A percentile compares a stretch with the other conserved stretches of the same genome.
phyloP scores from a whole-genome alignment of 306 rosid genomes.

The Coriaria nepalensis region DNA sequence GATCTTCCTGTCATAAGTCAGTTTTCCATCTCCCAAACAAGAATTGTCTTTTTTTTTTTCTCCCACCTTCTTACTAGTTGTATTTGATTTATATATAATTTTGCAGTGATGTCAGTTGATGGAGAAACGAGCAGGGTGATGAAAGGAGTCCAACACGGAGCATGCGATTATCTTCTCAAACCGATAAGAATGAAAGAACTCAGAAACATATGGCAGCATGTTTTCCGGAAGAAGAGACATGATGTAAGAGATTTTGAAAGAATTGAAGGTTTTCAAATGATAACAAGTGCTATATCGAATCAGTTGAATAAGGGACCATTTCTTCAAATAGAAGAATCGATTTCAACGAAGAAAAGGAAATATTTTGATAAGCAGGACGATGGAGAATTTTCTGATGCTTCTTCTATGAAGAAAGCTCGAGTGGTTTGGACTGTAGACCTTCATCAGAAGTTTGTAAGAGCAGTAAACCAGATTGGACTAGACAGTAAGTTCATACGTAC shows the following conservation, averaged over 20 bases:
- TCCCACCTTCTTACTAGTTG: too few relatives aligned
- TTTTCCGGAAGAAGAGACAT: not conserved
- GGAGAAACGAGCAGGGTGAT: conserved; percentile 1
- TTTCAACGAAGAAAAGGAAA: not conserved
- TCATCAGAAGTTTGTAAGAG: conserved; percentile 87
- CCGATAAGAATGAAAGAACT: not conserved
- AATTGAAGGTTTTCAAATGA: not conserved
- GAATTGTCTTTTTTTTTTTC: too few relatives aligned
- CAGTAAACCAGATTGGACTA: conserved; percentile 81
- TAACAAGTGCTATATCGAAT: not conserved
- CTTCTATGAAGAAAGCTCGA: conserved; percentile 20
- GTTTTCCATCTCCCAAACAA: too few relatives aligned
- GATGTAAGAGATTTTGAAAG: not conserved
- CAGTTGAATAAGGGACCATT: not conserved
- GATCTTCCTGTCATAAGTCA: too few relatives aligned
- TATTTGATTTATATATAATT: not conserved
- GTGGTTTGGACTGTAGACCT: conserved; percentile 96
- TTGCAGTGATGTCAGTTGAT: conserved; percentile 9
- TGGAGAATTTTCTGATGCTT: not conserved
- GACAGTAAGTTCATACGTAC: conserved; percentile 40
- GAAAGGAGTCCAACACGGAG: conserved; percentile 3
- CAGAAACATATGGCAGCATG: conserved; percentile 8
- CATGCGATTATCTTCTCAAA: conserved; percentile 3
- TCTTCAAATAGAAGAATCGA: not conserved
- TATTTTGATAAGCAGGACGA: not conserved